Evolutionary conservation across 2,329 filamentous ascomycete genomes (phyloP).

Genomic region (Allantophomopsis lycopodina): DNA sequence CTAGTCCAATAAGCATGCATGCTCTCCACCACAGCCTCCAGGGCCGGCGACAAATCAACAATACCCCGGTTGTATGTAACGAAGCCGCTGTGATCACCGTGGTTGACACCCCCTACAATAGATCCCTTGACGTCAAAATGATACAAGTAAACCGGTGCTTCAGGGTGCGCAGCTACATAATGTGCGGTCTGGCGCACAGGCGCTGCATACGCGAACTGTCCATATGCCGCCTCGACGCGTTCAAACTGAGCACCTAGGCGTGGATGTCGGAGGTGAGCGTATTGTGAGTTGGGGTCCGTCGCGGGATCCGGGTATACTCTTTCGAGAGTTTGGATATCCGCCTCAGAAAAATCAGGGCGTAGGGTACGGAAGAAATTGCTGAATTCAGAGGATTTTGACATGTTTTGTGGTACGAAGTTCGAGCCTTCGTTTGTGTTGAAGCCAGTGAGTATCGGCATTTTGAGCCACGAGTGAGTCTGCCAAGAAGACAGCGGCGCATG

Average conservation of each 20-base stretch:
- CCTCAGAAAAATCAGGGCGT: constrained; percentile 37
- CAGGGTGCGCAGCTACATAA: constrained; percentile 15
- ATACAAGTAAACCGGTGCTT: constrained; percentile 36
- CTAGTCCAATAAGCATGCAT: constrained; percentile 19
- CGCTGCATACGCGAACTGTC: constrained; percentile 50
- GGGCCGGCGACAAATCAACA: constrained; percentile 1
- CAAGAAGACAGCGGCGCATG: constrained; percentile 45
- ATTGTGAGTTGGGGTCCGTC: constrained; percentile 23
- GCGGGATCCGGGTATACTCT: constrained; percentile 47
- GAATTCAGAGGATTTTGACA: constrained; percentile 36
- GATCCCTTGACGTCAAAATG: constrained; percentile 37
- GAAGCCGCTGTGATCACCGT: constrained; percentile 28
- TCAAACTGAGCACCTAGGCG: constrained; percentile 39
- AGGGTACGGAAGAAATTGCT: constrained; percentile 44
- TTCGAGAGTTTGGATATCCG: constrained; percentile 41
- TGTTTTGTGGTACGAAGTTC: constrained; percentile 40
- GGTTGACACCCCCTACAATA: constrained; percentile 21
- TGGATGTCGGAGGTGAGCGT: constrained; percentile 19
- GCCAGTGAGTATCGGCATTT: constrained; percentile 51
- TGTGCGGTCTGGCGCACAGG: constrained; percentile 47
- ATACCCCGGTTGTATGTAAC: constrained; percentile 23
- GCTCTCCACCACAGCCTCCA: constrained; percentile 8
- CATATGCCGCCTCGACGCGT: constrained; percentile 45
- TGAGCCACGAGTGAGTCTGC: constrained; percentile 34
- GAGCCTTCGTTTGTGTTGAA: constrained; percentile 61